These are phyloP conservation scores for Cucurbita maxima DNA, from an alignment of 306 rosid genomes.

Conservation along the genomic window DNA sequence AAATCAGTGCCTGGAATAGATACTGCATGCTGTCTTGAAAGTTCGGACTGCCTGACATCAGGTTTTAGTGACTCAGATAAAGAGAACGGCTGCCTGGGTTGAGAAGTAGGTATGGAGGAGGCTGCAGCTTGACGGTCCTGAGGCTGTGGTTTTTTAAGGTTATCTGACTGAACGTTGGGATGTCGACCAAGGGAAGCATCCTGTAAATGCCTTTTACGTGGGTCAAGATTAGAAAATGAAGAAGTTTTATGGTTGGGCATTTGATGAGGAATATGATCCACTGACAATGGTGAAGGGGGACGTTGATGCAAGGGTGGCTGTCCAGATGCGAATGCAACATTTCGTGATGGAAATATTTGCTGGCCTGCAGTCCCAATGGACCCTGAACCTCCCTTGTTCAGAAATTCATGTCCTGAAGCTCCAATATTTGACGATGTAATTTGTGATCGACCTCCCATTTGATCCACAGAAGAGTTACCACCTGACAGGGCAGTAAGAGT, in stretches of 20 bases:
- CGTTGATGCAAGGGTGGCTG: conserved; percentile 38
- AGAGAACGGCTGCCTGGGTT: conserved; percentile 18
- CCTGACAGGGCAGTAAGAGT: conserved; percentile 24
- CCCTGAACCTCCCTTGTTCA: conserved; percentile 26
- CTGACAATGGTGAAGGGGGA: conserved; percentile 24
- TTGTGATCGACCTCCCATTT: conserved; percentile 26
- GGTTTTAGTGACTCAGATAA: conserved; percentile 17
- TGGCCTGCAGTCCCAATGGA: conserved; percentile 29
- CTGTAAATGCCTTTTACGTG: conserved; percentile 16
- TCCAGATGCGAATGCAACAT: conserved; percentile 32
- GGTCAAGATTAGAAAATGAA: conserved; percentile 15
- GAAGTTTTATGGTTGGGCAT: conserved; percentile 22
- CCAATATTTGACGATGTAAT: conserved; percentile 14
- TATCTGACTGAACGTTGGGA: conserved; percentile 20
- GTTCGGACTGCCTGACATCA: conserved; percentile 24
- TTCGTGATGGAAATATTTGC: conserved; percentile 23
- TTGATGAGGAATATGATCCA: conserved; percentile 24
- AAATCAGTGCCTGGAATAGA: conserved; percentile 12
- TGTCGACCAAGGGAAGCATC: conserved; percentile 21
- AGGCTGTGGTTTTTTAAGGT: conserved; percentile 30
- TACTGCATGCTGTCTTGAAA: conserved; percentile 22
- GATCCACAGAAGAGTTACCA: conserved; percentile 21
- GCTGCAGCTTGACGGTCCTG: conserved; percentile 28
- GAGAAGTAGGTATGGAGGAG: conserved; percentile 26
- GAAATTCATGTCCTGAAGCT: conserved; percentile 20